Evolutionary conservation across 1,139 yeast genomes (phyloP), one percentile per base, ranked within the genome.

Genomic region (Groenewaldozyma auringiensis): DNA sequence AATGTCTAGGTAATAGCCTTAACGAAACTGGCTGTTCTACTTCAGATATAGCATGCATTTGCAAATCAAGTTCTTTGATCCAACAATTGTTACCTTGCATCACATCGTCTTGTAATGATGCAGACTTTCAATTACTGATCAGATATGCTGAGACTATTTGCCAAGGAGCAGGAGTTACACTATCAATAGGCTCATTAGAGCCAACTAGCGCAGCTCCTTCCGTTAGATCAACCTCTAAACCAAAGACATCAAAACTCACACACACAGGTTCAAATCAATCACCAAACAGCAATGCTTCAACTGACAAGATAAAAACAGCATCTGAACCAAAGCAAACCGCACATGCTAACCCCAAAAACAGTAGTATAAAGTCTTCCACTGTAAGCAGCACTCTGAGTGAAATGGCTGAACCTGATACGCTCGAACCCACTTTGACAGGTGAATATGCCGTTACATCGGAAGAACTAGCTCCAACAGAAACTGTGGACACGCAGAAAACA

Each of bases 141-240:
- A n/a, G n/a, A 16, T 18, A 18, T 14, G 44, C 44, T 18, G 31
- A 35, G 40, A 14, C 34, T 17, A 18, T 42, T 25, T 42, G 44
- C 32, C 22, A 33, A 18, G 35, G 40, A 34, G 34, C 44, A 21
- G 44, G 44, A 22, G 44, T 36, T n/a, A 42, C 44, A 22, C 20
- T 35, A 25, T 8, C 29, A 25, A 11, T 25, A 11, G 29, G 29
- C 29, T 25, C 29, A 25, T 25, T 25, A 25, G 29, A 25, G 11
- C 11, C 29, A 8, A 8, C 29, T 25, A 25, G 29, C 11, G 29
- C 11, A 25, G 29, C 29, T 25, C 6, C 29, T n/a, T n/a, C n/a
- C n/a, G n/a, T n/a, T n/a, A n/a, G n/a, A n/a, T n/a, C n/a, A n/a
- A n/a, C n/a, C n/a, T n/a, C n/a, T n/a, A n/a, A n/a, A n/a, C n/a